Evolutionary conservation across 768 basidiomycete genomes (phyloP), one percentile per base, ranked within the genome.

Genomic region (Rhizopogon salebrosus): DNA sequence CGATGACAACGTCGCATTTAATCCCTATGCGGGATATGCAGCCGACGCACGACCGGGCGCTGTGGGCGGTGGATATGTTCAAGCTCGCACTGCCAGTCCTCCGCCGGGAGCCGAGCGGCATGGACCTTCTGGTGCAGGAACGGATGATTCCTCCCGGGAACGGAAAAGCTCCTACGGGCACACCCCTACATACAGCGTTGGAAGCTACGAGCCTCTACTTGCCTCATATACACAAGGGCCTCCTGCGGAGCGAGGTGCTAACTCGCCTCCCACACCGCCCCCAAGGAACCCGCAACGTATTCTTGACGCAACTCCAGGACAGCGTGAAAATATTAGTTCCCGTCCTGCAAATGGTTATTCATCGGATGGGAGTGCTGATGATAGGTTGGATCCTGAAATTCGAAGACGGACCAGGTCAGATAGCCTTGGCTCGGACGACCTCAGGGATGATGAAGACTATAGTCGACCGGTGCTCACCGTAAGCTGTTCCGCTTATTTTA

Each of bases 201-300:
- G 77, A 13, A 86, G 84, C 66, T 76, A 76, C 51, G 85, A 87
- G 57, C 82, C 82, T 24, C 69, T 87, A 20, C 67, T 87, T 42
- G 75, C 78, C 23, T 67, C 72, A 11, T 80, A 74, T 52, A 64
- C 67, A 36, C 70, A 71, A 13, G 54, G 59, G 54, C 14, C 41
- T 22, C 51, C 63, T 20, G 31, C 55, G 20, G 63, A 68, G 20
- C 62, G 58, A 45, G 61, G 60, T 16, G 24, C 41, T 26, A 52
- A 54, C 36, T 36, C 36, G 11, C 53, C 39, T 26, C 40, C 54
- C 31, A 45, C 41, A 40, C 68, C 64, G 23, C 62, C 57, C 16
- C 71, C 74, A 35, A 71, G 65, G 38, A 71, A 67, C 39, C 70
- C 71, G 35, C 43, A 31, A 18, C 45, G 53, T 29, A 11, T 49